Percentiles rank a stretch among this genome's conserved stretches.
phyloP scores from a whole-genome alignment of 345 rosid species.

The Stellera chamaejasme region DNA sequence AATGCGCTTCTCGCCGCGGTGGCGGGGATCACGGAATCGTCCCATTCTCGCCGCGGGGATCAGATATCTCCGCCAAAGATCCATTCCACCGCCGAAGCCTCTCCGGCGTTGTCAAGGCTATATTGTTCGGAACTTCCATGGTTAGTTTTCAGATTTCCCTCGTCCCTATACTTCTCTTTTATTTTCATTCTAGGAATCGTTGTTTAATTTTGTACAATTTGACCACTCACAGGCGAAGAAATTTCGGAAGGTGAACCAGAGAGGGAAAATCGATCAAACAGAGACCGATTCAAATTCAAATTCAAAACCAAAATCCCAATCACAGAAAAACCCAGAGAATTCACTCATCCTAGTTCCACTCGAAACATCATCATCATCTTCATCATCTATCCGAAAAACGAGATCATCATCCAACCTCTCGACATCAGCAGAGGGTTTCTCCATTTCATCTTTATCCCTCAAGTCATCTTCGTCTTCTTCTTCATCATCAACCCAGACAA shows the following conservation, averaged over 20 bases:
- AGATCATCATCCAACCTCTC: no score
- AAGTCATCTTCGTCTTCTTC: neutral
- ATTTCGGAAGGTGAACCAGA: neutral
- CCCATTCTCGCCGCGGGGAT: no score
- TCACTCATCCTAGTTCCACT: neutral
- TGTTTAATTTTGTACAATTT: neutral
- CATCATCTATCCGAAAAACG: no score
- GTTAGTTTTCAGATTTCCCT: conserved; percentile 16
- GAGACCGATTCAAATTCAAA: neutral
- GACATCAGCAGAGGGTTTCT: neutral
- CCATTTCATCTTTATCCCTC: conserved; percentile 1
- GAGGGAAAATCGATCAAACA: neutral
- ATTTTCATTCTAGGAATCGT: neutral
- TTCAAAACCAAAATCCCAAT: neutral
- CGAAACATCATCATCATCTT: no score
- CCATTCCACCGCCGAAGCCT: conserved; percentile 10
- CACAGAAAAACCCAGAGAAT: neutral
- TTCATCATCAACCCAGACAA: neutral
- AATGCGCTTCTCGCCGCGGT: no score
- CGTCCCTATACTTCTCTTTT: neutral
- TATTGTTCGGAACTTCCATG: conserved; percentile 35
- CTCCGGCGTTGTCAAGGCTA: conserved; percentile 22
- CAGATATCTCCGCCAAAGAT: no score
- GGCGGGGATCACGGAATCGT: no score
- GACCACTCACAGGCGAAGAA: neutral